Percentiles rank a stretch among this genome's conserved stretches.
phyloP scores from a whole-genome alignment of 2,329 filamentous ascomycete genomes.

The Fusarium aywerte region DNA sequence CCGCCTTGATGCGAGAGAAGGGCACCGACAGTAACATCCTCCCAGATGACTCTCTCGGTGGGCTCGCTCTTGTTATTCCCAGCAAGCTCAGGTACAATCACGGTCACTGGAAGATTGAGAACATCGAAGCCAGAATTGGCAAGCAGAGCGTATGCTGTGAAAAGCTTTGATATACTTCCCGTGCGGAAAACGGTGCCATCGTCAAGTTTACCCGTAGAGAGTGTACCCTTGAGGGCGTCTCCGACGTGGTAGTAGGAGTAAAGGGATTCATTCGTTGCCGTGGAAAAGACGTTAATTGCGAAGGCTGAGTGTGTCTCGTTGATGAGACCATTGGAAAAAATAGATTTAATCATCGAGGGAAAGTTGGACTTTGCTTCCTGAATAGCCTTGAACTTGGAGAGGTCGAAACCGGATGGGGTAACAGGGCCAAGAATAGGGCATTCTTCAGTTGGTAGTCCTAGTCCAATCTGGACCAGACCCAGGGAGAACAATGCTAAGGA shows the following conservation, averaged over 20 bases:
- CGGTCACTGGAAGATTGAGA: slow-evolving; percentile 29
- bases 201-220: slow-evolving; percentile 32
- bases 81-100: slow-evolving; percentile 32
- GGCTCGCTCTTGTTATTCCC: slow-evolving; percentile 15
- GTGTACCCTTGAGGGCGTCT: slow-evolving; percentile 12
- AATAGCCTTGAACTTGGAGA: slow-evolving; percentile 13
- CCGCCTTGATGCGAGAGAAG: slow-evolving; percentile 38
- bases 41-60: slow-evolving; percentile 22
- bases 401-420: slow-evolving; percentile 38
- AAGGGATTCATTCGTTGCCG: slow-evolving; percentile 39
- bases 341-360: slow-evolving; percentile 13
- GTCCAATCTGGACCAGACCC: neutral
- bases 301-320: slow-evolving; percentile 37
- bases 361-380: slow-evolving; percentile 22
- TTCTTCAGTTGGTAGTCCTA: neutral
- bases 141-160: slow-evolving; percentile 29
- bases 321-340: slow-evolving; percentile 7
- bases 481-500: neutral
- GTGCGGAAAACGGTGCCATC: slow-evolving; percentile 24
- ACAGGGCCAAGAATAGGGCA: slow-evolving; percentile 30
- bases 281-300: slow-evolving; percentile 44
- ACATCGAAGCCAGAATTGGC: slow-evolving; percentile 33
- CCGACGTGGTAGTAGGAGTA: slow-evolving; percentile 41
- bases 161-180: slow-evolving; percentile 36
- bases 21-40: slow-evolving; percentile 34